Conservation (phyloP, 495 filamentous ascomycete genomes). For the Talaromyces stipitatus region DNA sequence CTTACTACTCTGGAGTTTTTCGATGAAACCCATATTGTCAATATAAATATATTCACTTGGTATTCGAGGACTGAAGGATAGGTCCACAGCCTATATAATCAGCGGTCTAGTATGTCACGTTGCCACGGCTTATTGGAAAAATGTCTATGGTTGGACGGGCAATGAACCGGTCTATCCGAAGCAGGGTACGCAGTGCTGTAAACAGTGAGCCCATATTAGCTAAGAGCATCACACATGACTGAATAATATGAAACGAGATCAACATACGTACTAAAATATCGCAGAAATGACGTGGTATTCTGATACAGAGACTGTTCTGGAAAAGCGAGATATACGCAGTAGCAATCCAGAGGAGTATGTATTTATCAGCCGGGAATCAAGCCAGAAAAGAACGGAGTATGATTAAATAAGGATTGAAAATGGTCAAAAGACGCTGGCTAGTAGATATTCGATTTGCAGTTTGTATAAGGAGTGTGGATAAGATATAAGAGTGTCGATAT, state of each 20-base stretch:
- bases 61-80: neutral
- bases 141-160: neutral
- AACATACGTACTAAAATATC: neutral
- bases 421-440: neutral
- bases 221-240: neutral
- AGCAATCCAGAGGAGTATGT: neutral
- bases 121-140: neutral
- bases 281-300: neutral
- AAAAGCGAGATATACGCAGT: neutral
- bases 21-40: constrained; percentile 43
- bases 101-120: neutral
- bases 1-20: constrained; percentile 50
- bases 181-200: neutral
- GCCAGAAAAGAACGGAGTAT: neutral
- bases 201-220: neutral
- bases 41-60: neutral
- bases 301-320: neutral
- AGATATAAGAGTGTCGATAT: constrained; percentile 6
- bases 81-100: neutral
- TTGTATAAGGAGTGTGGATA: constrained; percentile 3
- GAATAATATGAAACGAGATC: neutral
- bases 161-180: neutral
- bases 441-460: neutral
- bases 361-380: neutral
- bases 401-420: neutral